Evolutionary conservation across 2,329 filamentous ascomycete species (phyloP).

Genomic region (Epichloe sp.): DNA sequence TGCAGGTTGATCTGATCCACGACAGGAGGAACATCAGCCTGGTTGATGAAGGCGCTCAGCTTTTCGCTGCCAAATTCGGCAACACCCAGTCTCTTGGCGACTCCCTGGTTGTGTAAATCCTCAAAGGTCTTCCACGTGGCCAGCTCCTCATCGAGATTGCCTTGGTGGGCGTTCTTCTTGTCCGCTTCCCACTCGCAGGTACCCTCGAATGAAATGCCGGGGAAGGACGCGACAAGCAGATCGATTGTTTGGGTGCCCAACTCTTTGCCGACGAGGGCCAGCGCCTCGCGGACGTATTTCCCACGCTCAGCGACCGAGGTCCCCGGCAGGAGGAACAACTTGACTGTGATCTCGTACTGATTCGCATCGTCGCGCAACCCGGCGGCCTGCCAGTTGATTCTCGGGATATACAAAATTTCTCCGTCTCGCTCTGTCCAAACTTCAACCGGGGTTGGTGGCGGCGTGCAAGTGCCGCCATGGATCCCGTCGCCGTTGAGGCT

Average conservation of each 20-base stretch:
- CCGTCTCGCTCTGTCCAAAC: conserved; percentile 58
- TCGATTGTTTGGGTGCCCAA: conserved; percentile 65
- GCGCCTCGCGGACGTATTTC: conserved; percentile 61
- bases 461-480: conserved; percentile 14
- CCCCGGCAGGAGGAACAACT: conserved; percentile 80
- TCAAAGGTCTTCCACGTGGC: conserved; percentile 63
- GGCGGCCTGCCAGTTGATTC: conserved; percentile 56
- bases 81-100: conserved; percentile 66
- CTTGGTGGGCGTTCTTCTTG: conserved; percentile 45
- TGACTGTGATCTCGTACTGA: conserved; percentile 90
- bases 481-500: conserved; percentile 17
- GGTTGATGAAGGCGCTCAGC: conserved; percentile 60
- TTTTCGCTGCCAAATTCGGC: conserved; percentile 85
- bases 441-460: conserved; percentile 17
- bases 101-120: conserved; percentile 53
- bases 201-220: conserved; percentile 84
- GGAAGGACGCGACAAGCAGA: conserved; percentile 84
- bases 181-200: conserved; percentile 73
- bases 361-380: conserved; percentile 67
- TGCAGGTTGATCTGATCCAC: conserved; percentile 95
- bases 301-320: conserved; percentile 51
- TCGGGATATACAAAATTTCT: conserved; percentile 59
- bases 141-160: conserved; percentile 54
- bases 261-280: conserved; percentile 69
- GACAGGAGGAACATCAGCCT: conserved; percentile 57